These are phyloP conservation scores for Helotiales sp. DNA, from an alignment of 2,329 filamentous ascomycete genomes.

Conservation along the genomic window DNA sequence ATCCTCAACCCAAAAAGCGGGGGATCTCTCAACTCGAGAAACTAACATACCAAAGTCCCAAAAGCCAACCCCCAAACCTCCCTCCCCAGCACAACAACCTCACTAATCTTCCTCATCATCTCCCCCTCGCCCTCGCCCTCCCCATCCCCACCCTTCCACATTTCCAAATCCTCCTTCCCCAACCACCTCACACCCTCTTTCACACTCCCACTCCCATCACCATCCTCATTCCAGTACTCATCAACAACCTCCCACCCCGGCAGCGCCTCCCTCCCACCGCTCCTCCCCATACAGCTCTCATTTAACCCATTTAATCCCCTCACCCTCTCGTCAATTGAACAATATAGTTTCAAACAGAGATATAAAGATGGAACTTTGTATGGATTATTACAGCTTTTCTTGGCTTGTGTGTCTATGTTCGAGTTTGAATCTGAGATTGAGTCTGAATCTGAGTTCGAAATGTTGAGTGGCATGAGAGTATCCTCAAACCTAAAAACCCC, in stretches of 20 bases:
- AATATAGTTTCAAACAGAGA: background rate
- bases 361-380: constrained; percentile 2
- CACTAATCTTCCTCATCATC: background rate
- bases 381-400: background rate
- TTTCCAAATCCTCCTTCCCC: background rate
- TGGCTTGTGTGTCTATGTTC: background rate
- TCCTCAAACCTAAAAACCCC: background rate
- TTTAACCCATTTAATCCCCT: background rate
- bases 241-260: too few species aligned
- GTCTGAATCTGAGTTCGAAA: too few species aligned
- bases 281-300: background rate
- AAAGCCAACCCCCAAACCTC: background rate
- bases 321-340: background rate
- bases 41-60: background rate
- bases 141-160: background rate
- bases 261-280: too few species aligned
- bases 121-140: too few species aligned
- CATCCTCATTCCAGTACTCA: constrained; percentile 1
- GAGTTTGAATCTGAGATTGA: too few species aligned
- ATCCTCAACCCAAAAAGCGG: background rate
- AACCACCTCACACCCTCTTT: too few species aligned
- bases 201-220: too few species aligned
- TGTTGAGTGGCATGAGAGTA: background rate
- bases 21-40: background rate
- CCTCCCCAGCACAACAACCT: background rate